A percentile compares a stretch with the other conserved stretches of the same genome.
Evolutionary conservation across 2,329 filamentous ascomycete genomes (phyloP).

Genomic region (Teratosphaeria viscida): DNA sequence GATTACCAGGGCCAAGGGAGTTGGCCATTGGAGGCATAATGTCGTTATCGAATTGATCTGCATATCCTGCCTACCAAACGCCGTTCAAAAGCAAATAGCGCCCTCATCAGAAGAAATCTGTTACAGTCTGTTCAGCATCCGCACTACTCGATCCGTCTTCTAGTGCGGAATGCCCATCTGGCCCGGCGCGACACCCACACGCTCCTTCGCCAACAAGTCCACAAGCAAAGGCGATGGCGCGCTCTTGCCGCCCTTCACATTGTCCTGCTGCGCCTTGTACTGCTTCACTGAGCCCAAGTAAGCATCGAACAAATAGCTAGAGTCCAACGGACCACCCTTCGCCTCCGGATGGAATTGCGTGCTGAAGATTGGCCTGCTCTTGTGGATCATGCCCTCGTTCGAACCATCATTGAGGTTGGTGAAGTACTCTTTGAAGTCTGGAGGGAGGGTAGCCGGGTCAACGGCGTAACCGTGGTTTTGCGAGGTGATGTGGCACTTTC

Average conservation of each 20-base stretch:
- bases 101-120: neutral
- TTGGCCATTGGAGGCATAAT: neutral
- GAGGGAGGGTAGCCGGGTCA: slow-evolving; percentile 68
- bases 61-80: neutral
- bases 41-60: neutral
- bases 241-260: slow-evolving; percentile 63
- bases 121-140: neutral
- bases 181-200: slow-evolving; percentile 63
- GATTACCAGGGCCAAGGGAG: neutral
- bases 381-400: slow-evolving; percentile 97
- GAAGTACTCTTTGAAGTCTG: slow-evolving; percentile 95
- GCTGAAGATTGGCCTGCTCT: slow-evolving; percentile 89
- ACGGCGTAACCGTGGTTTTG: slow-evolving; percentile 99
- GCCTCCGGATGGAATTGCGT: slow-evolving; percentile 99
- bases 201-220: slow-evolving; percentile 85
- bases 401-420: slow-evolving; percentile 95
- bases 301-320: slow-evolving; percentile 90
- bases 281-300: slow-evolving; percentile 82
- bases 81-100: neutral
- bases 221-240: slow-evolving; percentile 78
- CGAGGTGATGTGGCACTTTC: slow-evolving; percentile 95
- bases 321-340: slow-evolving; percentile 93
- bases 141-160: neutral
- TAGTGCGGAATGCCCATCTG: neutral
- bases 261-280: slow-evolving; percentile 74